Percentiles rank a stretch among this genome's conserved stretches.
phyloP scores from a whole-genome alignment of 2,329 filamentous ascomycete species.

The Xylaria sp. region DNA sequence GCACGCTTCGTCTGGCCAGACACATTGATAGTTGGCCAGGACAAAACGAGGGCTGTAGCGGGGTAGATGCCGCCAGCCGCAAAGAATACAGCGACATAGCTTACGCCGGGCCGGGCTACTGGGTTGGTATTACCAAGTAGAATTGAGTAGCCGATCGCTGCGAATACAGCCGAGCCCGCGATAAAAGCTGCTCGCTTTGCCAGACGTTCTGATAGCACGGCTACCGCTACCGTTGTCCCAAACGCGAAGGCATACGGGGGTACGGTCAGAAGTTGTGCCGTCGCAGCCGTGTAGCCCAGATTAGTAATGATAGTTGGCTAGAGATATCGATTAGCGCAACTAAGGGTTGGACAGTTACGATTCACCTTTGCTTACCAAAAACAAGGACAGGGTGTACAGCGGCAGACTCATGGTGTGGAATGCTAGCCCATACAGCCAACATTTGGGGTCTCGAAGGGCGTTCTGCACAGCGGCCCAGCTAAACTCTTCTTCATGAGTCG shows the following conservation, averaged over 20 bases:
- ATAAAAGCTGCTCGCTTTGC: constrained; percentile 71
- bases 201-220: constrained; percentile 68
- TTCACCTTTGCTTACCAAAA: constrained; percentile 55
- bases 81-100: constrained; percentile 70
- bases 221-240: constrained; percentile 65
- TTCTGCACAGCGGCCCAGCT: constrained; percentile 72
- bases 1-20: constrained; percentile 76
- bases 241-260: constrained; percentile 73
- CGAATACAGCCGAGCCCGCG: constrained; percentile 65
- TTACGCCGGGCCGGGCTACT: constrained; percentile 61
- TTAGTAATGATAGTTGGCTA: constrained; percentile 64
- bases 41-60: constrained; percentile 69
- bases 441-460: constrained; percentile 74
- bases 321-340: constrained; percentile 22
- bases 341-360: not conserved
- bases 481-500: constrained; percentile 74
- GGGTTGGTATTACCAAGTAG: constrained; percentile 63
- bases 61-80: constrained; percentile 75
- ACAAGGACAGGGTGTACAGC: constrained; percentile 66
- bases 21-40: constrained; percentile 78
- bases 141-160: constrained; percentile 70
- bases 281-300: constrained; percentile 64
- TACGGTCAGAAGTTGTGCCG: constrained; percentile 68
- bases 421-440: constrained; percentile 76
- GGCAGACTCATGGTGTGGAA: constrained; percentile 79